Evolutionary conservation across 805 yeast genomes (phyloP).

Genomic region (Barnettozyma salicaria): DNA sequence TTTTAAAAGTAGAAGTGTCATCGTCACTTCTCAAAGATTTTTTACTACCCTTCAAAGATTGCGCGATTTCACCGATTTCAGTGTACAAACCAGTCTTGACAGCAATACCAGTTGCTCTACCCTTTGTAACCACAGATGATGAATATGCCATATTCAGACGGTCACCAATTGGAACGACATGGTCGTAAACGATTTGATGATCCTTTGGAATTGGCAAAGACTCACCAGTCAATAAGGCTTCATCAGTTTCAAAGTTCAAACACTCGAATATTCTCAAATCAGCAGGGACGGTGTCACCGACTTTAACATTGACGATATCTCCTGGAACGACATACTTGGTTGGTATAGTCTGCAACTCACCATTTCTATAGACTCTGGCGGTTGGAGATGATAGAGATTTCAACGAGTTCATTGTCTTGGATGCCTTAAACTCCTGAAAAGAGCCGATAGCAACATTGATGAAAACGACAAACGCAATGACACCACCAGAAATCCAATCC

Average conservation of each 20-base stretch:
- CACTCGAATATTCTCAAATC: conserved; percentile 54
- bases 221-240: conserved; percentile 62
- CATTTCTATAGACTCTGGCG: conserved; percentile 61
- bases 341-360: conserved; percentile 48
- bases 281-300: conserved; percentile 75
- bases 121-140: conserved; percentile 66
- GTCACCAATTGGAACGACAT: conserved; percentile 60
- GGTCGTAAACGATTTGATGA: conserved; percentile 34
- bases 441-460: conserved; percentile 64
- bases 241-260: conserved; percentile 66
- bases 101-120: conserved; percentile 67
- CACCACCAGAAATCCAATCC: conserved; percentile 83
- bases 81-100: conserved; percentile 64
- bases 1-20: conserved; percentile 37
- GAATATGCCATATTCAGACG: conserved; percentile 65
- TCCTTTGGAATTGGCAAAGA: conserved; percentile 59
- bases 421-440: conserved; percentile 67
- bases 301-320: conserved; percentile 54
- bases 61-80: conserved; percentile 71
- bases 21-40: conserved; percentile 39
- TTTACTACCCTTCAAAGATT: conserved; percentile 42
- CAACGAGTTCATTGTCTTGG: conserved; percentile 72
- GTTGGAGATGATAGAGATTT: conserved; percentile 63
- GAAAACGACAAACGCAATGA: conserved; percentile 59
- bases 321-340: conserved; percentile 70